Evolutionary conservation across 257 asterid species (phyloP).

Genomic region (Salvia miltiorrhiza): DNA sequence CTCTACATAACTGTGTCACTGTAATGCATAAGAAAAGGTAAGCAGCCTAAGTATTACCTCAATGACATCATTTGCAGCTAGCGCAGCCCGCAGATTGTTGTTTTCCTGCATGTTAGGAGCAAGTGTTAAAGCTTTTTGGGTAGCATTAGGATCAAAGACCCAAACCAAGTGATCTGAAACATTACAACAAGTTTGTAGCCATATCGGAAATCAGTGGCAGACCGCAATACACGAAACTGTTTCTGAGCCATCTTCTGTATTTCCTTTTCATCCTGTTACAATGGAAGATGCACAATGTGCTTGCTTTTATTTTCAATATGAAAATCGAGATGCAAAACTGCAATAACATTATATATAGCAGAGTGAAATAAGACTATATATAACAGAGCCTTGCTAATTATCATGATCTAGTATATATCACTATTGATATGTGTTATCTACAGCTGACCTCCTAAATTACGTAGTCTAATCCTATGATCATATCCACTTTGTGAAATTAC

Average conservation of each 20-base stretch:
- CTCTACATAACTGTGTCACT: no score
- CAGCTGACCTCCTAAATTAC: not conserved
- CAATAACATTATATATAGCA: not conserved
- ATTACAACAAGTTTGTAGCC: slow-evolving; percentile 97
- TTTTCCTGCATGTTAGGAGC: slow-evolving; percentile 54
- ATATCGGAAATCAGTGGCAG: slow-evolving; percentile 78
- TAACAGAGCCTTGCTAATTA: not conserved
- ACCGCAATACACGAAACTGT: slow-evolving; percentile 72
- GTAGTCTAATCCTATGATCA: not conserved
- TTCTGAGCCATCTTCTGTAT: slow-evolving; percentile 74
- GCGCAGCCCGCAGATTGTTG: slow-evolving; percentile 78
- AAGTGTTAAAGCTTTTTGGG: not conserved
- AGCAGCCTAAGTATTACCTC: slow-evolving; percentile 52
- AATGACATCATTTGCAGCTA: slow-evolving; percentile 64
- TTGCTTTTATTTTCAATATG: not conserved
- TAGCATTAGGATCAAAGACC: not conserved
- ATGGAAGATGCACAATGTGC: not conserved
- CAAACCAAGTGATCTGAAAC: slow-evolving; percentile 27
- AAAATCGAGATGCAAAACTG: not conserved
- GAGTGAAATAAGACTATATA: not conserved
- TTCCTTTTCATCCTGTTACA: slow-evolving; percentile 88
- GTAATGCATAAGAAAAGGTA: not conserved
- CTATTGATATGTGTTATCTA: not conserved
- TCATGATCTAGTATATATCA: not conserved
- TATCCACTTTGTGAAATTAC: not conserved